phyloP scores from a whole-genome alignment of 2,329 filamentous ascomycete species.

The Verticillium nonalfalfae region DNA sequence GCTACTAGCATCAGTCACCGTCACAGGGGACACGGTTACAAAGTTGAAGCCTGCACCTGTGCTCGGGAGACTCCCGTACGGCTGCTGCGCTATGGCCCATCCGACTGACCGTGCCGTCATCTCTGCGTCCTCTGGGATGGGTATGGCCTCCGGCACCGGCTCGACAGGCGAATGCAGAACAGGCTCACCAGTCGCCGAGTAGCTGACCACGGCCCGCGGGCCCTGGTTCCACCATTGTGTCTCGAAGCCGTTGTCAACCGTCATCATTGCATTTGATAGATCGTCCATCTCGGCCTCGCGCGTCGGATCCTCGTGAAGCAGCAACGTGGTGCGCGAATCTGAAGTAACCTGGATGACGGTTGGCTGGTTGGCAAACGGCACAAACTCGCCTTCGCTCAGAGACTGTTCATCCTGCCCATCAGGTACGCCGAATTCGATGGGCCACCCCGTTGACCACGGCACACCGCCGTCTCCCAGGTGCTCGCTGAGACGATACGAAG shows the following conservation, averaged over 20 bases:
- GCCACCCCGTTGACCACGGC: neutral
- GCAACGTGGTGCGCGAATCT: neutral
- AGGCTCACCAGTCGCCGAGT: neutral
- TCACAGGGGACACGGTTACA: constrained; percentile 8
- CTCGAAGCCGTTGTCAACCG: constrained; percentile 52
- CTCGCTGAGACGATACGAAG: constrained; percentile 4
- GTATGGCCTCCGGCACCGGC: constrained; percentile 30
- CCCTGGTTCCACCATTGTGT: constrained; percentile 53
- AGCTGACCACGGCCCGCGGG: constrained; percentile 13
- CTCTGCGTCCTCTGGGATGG: constrained; percentile 37
- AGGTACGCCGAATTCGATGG: constrained; percentile 6
- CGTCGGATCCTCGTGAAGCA: constrained; percentile 5
- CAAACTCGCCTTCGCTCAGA: neutral
- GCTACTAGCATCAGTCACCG: constrained; percentile 7
- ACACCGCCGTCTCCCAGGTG: neutral
- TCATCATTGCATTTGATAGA: constrained; percentile 47
- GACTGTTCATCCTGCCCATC: constrained; percentile 15
- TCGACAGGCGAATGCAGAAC: neutral
- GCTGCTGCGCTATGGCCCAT: constrained; percentile 16
- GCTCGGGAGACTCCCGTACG: constrained; percentile 7
- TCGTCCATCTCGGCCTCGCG: constrained; percentile 33
- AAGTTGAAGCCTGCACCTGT: neutral
- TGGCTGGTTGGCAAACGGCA: neutral
- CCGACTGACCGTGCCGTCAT: constrained; percentile 29
- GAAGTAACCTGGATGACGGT: neutral